Conservation (phyloP, 148 eudicot species). For the Arctostaphylos glauca region DNA sequence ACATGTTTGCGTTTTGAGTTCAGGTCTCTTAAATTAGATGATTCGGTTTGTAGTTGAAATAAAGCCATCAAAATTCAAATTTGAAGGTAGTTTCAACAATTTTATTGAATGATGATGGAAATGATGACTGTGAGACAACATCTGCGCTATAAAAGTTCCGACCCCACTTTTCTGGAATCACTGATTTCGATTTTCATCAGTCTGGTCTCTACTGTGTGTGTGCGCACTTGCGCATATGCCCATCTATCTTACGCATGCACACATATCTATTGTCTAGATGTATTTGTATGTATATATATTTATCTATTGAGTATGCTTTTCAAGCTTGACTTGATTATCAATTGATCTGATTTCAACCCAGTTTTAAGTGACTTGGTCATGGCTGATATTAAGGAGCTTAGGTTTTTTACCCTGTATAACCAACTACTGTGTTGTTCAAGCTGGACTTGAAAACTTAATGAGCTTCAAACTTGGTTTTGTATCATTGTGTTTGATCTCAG, state of each 20-base stretch:
- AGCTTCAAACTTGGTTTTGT: not conserved
- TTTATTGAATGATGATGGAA: too few species aligned
- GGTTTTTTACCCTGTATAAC: not conserved
- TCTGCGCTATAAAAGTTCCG: not conserved
- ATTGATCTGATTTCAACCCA: not conserved
- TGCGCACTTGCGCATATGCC: not conserved
- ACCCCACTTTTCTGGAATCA: conserved; percentile 1
- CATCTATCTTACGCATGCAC: not conserved
- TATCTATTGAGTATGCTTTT: not conserved
- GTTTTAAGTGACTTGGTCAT: not conserved
- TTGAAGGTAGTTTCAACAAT: not conserved
- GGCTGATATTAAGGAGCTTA: not conserved
- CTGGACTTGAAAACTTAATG: not conserved
- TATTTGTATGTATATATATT: too few species aligned
- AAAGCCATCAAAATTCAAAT: not conserved
- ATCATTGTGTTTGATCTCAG: not conserved
- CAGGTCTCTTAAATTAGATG: not conserved
- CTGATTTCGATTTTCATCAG: not conserved
- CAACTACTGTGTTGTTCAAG: not conserved
- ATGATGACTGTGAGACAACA: not conserved
- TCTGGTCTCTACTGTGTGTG: conserved; percentile 15
- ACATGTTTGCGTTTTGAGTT: not conserved
- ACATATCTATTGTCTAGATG: not conserved
- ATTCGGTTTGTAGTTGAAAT: conserved; percentile 7
- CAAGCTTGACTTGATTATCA: not conserved